Percentiles rank a stretch among this genome's conserved stretches.
Conservation (phyloP, 192 early-diverging fungal species). For the Bifiguratus adelaidae region DNA sequence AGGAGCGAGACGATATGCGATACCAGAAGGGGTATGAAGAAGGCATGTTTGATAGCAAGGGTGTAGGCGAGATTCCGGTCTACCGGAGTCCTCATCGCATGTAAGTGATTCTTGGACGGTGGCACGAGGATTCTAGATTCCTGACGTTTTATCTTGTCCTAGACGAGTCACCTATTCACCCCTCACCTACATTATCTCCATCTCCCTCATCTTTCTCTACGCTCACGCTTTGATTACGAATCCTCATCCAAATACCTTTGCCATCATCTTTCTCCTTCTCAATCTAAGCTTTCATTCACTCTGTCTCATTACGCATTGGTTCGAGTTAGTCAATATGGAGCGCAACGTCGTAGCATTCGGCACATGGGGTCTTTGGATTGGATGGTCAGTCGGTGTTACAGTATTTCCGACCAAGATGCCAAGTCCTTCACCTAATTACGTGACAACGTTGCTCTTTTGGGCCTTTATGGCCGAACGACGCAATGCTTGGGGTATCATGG, state of each 20-base stretch:
- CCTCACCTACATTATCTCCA: slow-evolving; percentile 21
- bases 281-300: slow-evolving; percentile 28
- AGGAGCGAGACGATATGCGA: neutral
- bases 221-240: slow-evolving; percentile 1
- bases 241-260: slow-evolving; percentile 16
- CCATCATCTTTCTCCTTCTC: slow-evolving; percentile 15
- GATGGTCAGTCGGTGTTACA: slow-evolving; percentile 34
- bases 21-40: neutral
- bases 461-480: slow-evolving; percentile 29
- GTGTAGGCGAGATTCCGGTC: neutral
- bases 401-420: slow-evolving; percentile 28
- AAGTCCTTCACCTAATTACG: too few relatives aligned
- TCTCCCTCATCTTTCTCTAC: slow-evolving; percentile 9
- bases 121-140: neutral
- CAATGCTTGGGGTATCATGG: slow-evolving; percentile 42
- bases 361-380: slow-evolving; percentile 43
- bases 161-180: slow-evolving; percentile 22
- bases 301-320: slow-evolving; percentile 26
- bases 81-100: neutral
- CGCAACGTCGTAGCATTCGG: slow-evolving; percentile 42
- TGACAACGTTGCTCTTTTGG: slow-evolving; percentile 31
- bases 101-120: neutral
- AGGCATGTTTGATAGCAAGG: neutral
- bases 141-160: neutral
- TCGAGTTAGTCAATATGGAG: slow-evolving; percentile 27